Conservation (phyloP, 2,329 filamentous ascomycete genomes). For the Ceratocystis papillata region DNA sequence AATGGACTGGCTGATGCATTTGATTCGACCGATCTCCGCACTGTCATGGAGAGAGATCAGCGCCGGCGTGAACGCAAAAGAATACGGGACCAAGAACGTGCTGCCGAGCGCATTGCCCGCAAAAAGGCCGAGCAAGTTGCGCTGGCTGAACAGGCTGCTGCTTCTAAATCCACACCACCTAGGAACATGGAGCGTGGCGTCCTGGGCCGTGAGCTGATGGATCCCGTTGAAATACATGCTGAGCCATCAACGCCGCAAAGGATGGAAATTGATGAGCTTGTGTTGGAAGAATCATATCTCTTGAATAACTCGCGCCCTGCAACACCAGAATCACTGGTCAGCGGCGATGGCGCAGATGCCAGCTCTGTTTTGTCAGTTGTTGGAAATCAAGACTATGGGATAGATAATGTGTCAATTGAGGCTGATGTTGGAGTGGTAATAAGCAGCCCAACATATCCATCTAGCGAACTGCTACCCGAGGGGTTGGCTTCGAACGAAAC, state of each 20-base stretch:
- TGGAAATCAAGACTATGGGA: background rate
- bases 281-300: background rate
- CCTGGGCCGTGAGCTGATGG: constrained; percentile 25
- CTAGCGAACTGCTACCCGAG: constrained; percentile 1
- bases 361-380: background rate
- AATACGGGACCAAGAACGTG: constrained; percentile 54
- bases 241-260: background rate
- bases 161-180: constrained; percentile 6
- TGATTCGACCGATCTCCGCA: constrained; percentile 70
- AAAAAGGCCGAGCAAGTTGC: constrained; percentile 20
- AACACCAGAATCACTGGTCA: background rate
- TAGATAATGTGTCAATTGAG: background rate
- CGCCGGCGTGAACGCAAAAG: constrained; percentile 67
- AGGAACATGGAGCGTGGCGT: constrained; percentile 24
- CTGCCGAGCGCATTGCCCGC: constrained; percentile 38
- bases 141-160: constrained; percentile 12
- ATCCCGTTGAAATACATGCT: constrained; percentile 20
- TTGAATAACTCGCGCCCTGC: background rate
- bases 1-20: constrained; percentile 72
- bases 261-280: background rate
- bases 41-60: constrained; percentile 81
- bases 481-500: background rate
- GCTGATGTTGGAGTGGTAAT: background rate
- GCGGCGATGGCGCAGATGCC: background rate
- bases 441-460: background rate